phyloP scores from a whole-genome alignment of 768 basidiomycete genomes.

The Suillus brevipes region DNA sequence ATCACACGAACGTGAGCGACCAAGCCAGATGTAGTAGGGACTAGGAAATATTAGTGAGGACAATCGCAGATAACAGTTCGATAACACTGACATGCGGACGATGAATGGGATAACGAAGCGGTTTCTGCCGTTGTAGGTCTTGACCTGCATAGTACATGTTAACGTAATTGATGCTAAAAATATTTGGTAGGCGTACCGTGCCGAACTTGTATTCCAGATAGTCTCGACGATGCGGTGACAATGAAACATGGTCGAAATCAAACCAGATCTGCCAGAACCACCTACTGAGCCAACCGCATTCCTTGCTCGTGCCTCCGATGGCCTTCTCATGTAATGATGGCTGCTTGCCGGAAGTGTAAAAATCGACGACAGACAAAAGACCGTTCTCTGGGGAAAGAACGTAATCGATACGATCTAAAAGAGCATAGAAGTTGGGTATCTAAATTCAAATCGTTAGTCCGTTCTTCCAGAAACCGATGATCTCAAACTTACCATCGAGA shows the following conservation, averaged over 20 bases:
- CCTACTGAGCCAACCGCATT: constrained; percentile 63
- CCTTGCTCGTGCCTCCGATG: constrained; percentile 61
- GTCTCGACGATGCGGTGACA: constrained; percentile 58
- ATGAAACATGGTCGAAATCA: constrained; percentile 54
- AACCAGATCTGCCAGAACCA: constrained; percentile 83
- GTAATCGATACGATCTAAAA: constrained; percentile 68
- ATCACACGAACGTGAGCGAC: constrained; percentile 62
- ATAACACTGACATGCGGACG: constrained; percentile 53
- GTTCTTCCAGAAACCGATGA: not conserved
- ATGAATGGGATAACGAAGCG: constrained; percentile 66
- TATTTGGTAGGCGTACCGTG: constrained; percentile 44
- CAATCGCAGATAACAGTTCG: constrained; percentile 4
- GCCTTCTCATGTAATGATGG: constrained; percentile 58
- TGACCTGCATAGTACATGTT: constrained; percentile 38
- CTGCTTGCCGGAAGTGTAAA: constrained; percentile 62
- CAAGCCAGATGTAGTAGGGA: constrained; percentile 77
- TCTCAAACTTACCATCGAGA: constrained; percentile 48
- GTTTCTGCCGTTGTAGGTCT: constrained; percentile 73
- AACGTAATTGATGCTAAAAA: not conserved
- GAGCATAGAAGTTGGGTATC: constrained; percentile 64
- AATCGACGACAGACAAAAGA: constrained; percentile 69
- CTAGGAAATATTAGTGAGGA: constrained; percentile 26
- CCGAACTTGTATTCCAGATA: constrained; percentile 82
- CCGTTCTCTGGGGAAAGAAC: constrained; percentile 61
- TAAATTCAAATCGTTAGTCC: constrained; percentile 20